Base-by-base conservation (phyloP, 441 rosid species). In the Populus hybrid region DNA sequence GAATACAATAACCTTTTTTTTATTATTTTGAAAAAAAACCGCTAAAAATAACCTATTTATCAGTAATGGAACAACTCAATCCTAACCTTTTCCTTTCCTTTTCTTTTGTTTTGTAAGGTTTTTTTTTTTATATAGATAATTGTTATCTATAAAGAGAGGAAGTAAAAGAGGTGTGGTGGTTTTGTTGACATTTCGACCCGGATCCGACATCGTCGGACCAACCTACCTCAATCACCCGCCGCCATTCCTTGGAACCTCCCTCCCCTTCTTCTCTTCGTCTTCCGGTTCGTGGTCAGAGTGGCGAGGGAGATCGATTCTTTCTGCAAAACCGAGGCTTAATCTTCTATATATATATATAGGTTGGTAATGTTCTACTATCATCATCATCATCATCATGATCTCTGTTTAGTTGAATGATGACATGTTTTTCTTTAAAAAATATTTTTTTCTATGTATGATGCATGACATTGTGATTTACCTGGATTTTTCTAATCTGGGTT, bases 141-240 rank as follows among this genome's bases (percentile, higher is more conserved):
- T 24, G 69, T 12, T 36, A 21, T 72, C 6, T 28, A 8, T 34
- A 30, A 57, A 34, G 67, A 28, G 36, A 10, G 1, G 16, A 64
- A 40, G 50, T 5, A 24, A 26, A 6, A 32, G 67, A 76, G 35
- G 16, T 8, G 40, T 23, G 23, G 16, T 11, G 30, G 8, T 30
- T 63, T 42, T 65, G 73, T 78, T 73, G 40, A 46, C 73, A 3
- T 21, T 64, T 70, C 61, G 59, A 32, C 34, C 76, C 24, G 69
- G 81, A 77, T 81, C 81, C 83, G 84, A 70, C 73, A 74, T 81
- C 24, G 63, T 74, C 78, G 76, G 78, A 74, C 78, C 76, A 69
- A 69, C 61, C 61, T 16, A 0, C 61, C 42, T 18, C 26, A 8
- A 57, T 34, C 50, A 32, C 24, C n/a, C 26, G 71, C 46, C 20